Conservation (phyloP, 768 basidiomycete genomes). For the Sporobolomyces roseus region DNA sequence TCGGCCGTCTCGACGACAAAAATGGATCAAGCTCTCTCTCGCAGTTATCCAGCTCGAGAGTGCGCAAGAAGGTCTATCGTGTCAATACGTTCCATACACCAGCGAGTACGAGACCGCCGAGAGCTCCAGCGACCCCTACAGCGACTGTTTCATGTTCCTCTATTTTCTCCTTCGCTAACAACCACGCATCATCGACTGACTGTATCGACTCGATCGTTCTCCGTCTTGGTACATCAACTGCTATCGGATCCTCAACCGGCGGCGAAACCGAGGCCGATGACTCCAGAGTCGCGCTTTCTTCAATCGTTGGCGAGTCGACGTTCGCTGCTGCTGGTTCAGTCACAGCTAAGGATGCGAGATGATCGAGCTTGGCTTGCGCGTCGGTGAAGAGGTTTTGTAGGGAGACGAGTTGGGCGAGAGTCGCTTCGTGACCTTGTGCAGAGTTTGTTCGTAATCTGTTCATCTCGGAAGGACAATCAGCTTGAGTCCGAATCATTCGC, state of each 20-base stretch:
- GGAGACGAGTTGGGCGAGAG: conserved; percentile 16
- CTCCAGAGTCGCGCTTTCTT: no score
- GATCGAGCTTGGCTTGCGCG: conserved; percentile 32
- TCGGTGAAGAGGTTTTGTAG: conserved; percentile 26
- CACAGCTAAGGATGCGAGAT: conserved; percentile 4
- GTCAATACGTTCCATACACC: neutral
- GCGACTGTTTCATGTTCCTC: conserved; percentile 15
- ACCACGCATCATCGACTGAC: conserved; percentile 7
- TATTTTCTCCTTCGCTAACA: conserved; percentile 4
- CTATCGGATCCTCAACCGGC: neutral
- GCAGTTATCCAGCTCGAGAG: neutral
- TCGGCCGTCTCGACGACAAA: no score
- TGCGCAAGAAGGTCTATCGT: neutral
- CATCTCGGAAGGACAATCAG: no score
- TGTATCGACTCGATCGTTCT: neutral
- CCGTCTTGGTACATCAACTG: neutral
- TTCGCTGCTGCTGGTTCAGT: neutral
- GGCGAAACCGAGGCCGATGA: no score
- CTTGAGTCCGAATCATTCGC: no score
- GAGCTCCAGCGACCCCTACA: conserved; percentile 15
- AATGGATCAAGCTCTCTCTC: neutral
- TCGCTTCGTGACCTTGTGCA: conserved; percentile 23
- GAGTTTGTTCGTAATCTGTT: conserved; percentile 25
- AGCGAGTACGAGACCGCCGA: conserved; percentile 3
- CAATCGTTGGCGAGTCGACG: neutral